Evolutionary conservation across 768 basidiomycete genomes (phyloP), one percentile per base, ranked within the genome.

Genomic region (Pleurotus sapidus): DNA sequence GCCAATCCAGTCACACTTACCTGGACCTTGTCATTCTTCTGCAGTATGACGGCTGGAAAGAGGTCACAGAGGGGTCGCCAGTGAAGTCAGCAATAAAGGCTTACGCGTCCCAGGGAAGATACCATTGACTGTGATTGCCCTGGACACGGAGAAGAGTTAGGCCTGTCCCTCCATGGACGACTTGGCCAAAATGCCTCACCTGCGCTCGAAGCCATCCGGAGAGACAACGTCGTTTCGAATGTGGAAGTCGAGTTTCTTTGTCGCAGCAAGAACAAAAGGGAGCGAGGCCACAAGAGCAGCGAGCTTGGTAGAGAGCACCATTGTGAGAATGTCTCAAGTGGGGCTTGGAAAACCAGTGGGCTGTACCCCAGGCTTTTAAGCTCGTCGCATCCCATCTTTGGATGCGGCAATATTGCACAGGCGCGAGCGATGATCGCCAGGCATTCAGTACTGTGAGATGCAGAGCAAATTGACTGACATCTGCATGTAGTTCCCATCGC

Each of bases 91-190:
- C 17, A 12, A 7, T 23, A 34, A 34, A 12, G 3, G 12, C 23
- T 20, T 18, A 43, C 43, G 40, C 15, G 48, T 49, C 48, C 70
- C 70, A 9, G 70, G 70, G 58, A 67, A 72, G 7, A 46, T 64
- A 0, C 69, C 69, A 59, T 67, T 66, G 27, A 66, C 65, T 3
- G 63, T 49, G 42, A 72, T 66, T 30, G 64, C 65, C 43, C 70
- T 68, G n/a, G 1, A 15, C 53, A 27, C 46, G 6, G 14, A 48
- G 46, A 5, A 48, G 18, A 7, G 8, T 34, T 9, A 34, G 30
- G 9, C 20, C 9, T 7, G 38, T 49, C 39, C 59, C 14, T 38
- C 7, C 40, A n/a, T 18, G 40, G 23, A 8, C 8, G 18, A 39
- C 15, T 39, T 25, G 15, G 9, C 7, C 27, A 25, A 37, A 14